Base-by-base conservation (phyloP, 257 asterid genomes). In the Nicotiana undulata region DNA sequence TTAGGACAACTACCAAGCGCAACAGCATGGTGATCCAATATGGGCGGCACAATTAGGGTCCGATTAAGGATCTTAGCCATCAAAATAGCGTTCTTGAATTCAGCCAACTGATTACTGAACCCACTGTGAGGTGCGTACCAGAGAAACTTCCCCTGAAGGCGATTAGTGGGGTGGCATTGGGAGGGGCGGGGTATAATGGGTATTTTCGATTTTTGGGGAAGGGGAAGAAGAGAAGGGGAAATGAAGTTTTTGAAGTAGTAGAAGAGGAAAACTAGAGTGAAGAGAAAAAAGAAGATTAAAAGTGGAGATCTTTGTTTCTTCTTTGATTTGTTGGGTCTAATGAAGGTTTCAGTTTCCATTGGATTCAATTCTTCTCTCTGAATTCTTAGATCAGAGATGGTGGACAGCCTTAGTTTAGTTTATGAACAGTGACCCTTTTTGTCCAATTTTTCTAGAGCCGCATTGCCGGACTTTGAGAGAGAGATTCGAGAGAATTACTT, bases 41-140 rank as follows among this genome's bases (percentile, higher is more conserved):
- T 81, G 12, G 98, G 98, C 1, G 98, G 98, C 28, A 94, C 93
- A 80, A 94, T 81, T 75, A 94, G 80, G 51, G 98, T 93, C 74
- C 98, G 92, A 75, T 92, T 92, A n/a, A 94, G 86, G 74, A 94
- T 90, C 29, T 90, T 88, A 9, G 99, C 93, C 90, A 95, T 88
- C 34, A 92, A 56, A 56, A 93, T 18, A 0, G 94, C 96, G 82
- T 93, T 95, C 86, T 91, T 93, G 88, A 93, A 92, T 86, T 93
- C 99, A 24, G 92, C 86, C 75, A 95, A 88, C 89, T 95, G 99
- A 84, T 95, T 95, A 90, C 98, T 92, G 89, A 95, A 93, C 34
- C 99, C 99, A 79, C 98, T 95, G 88, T 93, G 99, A 22, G 98
- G 98, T 26, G 98, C 97, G 82, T 93, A 95, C 97, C 97, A 92